Percentiles rank a stretch among this genome's conserved stretches.
Conservation (phyloP, 169 alveolate genomes). For the Plasmodium malariae region DNA sequence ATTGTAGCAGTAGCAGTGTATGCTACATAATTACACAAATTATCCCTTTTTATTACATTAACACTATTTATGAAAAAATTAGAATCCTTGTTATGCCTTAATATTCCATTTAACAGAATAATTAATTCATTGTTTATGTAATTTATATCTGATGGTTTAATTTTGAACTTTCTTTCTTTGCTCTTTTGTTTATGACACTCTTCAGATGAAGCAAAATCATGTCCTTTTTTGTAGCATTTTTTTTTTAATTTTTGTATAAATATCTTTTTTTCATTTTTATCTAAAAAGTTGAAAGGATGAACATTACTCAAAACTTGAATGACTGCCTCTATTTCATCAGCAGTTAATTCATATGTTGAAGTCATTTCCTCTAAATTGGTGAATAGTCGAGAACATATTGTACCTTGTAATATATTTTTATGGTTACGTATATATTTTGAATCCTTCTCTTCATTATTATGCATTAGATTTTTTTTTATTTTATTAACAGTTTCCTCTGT, state of each 20-base stretch:
- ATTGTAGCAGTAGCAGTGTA: conserved; percentile 58
- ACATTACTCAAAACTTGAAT: conserved; percentile 17
- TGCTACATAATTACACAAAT: conserved; percentile 28
- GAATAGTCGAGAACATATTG: conserved; percentile 34
- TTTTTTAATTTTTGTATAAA: conserved; percentile 42
- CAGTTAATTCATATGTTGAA: conserved; percentile 26
- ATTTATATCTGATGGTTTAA: background rate
- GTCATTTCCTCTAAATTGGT: conserved; percentile 4
- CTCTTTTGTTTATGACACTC: background rate
- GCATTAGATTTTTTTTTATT: conserved; percentile 12
- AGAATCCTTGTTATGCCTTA: conserved; percentile 30
- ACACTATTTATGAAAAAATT: conserved; percentile 63
- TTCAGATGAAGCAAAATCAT: conserved; percentile 19
- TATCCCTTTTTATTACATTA: conserved; percentile 22
- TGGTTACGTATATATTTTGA: background rate
- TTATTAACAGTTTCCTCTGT: conserved; percentile 16
- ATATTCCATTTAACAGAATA: conserved; percentile 68
- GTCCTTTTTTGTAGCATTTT: conserved; percentile 28
- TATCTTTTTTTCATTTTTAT: conserved; percentile 58
- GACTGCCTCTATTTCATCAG: conserved; percentile 64
- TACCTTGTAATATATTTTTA: conserved; percentile 35
- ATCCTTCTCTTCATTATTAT: conserved; percentile 15
- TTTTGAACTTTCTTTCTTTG: background rate
- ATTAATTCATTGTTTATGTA: conserved; percentile 10
- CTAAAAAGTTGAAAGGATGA: conserved; percentile 39